A percentile compares a stretch with the other conserved stretches of the same genome.
Conservation (phyloP, 2,329 filamentous ascomycete genomes). For the Alternaria arbusti region DNA sequence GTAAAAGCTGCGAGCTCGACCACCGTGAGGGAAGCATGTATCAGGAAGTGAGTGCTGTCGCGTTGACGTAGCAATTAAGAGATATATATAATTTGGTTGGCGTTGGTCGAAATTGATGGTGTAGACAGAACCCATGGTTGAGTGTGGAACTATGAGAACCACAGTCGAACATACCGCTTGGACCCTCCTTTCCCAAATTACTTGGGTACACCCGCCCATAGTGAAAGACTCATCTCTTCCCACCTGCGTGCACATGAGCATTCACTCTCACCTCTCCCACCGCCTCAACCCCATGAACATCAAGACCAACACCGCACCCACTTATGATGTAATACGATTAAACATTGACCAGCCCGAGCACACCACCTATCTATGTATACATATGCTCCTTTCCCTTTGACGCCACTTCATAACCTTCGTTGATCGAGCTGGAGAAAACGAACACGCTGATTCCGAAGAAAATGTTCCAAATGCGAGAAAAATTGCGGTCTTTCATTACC, state of each 20-base stretch:
- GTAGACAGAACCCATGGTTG: too few species aligned
- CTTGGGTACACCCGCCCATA: too few species aligned
- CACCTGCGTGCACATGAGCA: not conserved
- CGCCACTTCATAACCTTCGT: not conserved
- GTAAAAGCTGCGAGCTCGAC: too few species aligned
- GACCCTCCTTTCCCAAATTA: not conserved
- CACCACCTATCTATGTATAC: not conserved
- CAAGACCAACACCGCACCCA: not conserved
- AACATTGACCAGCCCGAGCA: not conserved
- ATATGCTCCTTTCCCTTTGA: not conserved
- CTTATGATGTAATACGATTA: not conserved
- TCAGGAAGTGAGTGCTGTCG: too few species aligned
- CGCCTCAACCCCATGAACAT: not conserved
- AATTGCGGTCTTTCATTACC: slow-evolving; percentile 1
- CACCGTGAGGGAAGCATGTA: too few species aligned
- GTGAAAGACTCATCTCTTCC: not conserved
- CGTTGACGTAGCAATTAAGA: too few species aligned
- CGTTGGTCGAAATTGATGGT: too few species aligned
- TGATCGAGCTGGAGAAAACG: not conserved
- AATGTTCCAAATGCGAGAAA: not conserved
- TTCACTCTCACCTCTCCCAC: not conserved
- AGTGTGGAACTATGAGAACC: too few species aligned
- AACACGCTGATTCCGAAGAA: not conserved
- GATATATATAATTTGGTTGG: too few species aligned
- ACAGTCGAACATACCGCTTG: too few species aligned